These are phyloP conservation scores for Malus hybrid DNA, from an alignment of 331 rosid genomes.

Conservation along the genomic window DNA sequence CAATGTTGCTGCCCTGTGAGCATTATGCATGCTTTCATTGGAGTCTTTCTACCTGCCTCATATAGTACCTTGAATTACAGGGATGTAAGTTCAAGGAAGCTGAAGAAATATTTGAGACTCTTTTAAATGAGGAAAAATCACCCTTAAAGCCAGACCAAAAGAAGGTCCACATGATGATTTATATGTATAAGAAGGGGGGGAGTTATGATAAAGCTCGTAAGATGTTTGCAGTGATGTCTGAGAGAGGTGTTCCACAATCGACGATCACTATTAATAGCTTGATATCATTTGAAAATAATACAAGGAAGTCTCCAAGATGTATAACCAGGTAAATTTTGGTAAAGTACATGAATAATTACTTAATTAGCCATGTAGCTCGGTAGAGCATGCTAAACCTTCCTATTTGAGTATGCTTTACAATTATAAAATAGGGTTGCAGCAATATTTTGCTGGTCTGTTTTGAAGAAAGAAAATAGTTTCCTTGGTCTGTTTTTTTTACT, in stretches of 20 bases:
- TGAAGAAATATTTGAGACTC: constrained; percentile 64
- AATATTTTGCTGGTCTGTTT: background rate
- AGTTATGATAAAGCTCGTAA: constrained; percentile 84
- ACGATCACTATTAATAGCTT: constrained; percentile 83
- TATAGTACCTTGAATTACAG: constrained; percentile 29
- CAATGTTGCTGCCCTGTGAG: background rate
- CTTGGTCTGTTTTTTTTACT: no score
- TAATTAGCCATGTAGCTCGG: constrained; percentile 1
- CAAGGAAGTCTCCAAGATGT: constrained; percentile 84
- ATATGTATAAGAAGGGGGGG: constrained; percentile 83
- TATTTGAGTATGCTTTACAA: background rate
- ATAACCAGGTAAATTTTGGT: constrained; percentile 66
- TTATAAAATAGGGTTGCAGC: background rate
- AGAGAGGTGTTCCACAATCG: constrained; percentile 63
- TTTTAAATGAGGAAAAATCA: constrained; percentile 53
- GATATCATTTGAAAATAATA: constrained; percentile 84
- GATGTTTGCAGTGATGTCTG: constrained; percentile 67
- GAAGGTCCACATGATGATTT: constrained; percentile 94
- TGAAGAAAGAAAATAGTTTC: no score
- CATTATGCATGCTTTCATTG: background rate
- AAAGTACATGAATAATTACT: constrained; percentile 7
- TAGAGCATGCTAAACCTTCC: background rate
- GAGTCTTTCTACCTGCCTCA: constrained; percentile 17
- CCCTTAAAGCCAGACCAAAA: constrained; percentile 85
- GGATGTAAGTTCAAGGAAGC: constrained; percentile 76